These are phyloP conservation scores for Arthrobotrys iridis DNA, from an alignment of 2,329 filamentous ascomycete species.

Conservation along the genomic window DNA sequence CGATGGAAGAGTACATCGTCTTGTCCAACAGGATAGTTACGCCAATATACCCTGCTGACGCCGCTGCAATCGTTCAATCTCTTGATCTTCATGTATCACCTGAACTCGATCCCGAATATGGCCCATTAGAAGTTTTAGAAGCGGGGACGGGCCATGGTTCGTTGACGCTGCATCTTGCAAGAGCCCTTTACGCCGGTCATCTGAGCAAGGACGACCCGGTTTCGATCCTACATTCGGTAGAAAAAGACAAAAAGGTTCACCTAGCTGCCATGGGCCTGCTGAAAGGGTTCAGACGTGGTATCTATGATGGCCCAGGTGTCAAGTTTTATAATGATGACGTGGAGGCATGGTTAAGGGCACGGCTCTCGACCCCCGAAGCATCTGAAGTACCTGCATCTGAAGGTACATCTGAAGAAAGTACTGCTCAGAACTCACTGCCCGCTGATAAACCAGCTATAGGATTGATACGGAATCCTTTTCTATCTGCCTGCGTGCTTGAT, in stretches of 20 bases:
- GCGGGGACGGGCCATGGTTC: conserved; percentile 87
- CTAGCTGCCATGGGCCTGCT: conserved; percentile 15
- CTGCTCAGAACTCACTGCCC: neutral
- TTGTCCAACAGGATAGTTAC: conserved; percentile 77
- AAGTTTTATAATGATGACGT: conserved; percentile 32
- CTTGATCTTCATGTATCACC: conserved; percentile 74
- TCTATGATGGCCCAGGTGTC: conserved; percentile 23
- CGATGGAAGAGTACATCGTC: conserved; percentile 77
- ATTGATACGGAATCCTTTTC: conserved; percentile 1
- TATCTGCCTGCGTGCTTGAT: conserved; percentile 48
- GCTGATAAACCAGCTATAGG: neutral
- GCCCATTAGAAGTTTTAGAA: conserved; percentile 78
- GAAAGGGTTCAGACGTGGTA: conserved; percentile 27
- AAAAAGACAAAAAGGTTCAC: neutral
- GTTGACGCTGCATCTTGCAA: conserved; percentile 77
- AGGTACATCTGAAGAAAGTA: neutral
- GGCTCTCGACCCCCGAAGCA: neutral
- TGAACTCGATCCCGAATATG: conserved; percentile 59
- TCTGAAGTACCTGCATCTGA: conserved; percentile 1
- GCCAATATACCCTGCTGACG: conserved; percentile 80
- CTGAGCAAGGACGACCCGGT: conserved; percentile 58
- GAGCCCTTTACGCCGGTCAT: conserved; percentile 80
- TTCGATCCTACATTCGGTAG: conserved; percentile 39
- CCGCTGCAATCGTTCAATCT: conserved; percentile 77
- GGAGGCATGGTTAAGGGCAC: conserved; percentile 22